Evolutionary conservation across 208 protist genomes (phyloP), one percentile per base, ranked within the genome.

Genomic region (Leishmania amazonensis): DNA sequence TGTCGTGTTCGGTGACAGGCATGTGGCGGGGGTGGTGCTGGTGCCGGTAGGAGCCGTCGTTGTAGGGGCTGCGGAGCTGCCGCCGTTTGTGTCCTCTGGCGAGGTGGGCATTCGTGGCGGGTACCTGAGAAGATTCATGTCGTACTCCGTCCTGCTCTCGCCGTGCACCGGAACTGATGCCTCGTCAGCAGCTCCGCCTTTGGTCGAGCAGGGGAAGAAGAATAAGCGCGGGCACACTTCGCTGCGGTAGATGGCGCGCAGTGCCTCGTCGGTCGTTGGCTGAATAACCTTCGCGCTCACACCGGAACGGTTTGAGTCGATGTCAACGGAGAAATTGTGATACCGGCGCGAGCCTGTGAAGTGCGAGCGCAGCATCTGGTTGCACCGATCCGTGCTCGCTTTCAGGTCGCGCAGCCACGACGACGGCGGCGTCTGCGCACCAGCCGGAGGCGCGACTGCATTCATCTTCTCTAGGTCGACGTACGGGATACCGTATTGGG

Each of bases 251-350:
- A 97, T 87, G 19, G 89, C 86, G 24, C 94, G 94, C 6, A 89
- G 85, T 6, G 91, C 87, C 86, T 95, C 90, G 67, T 95, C 91
- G 24, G 80, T 91, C 62, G 89, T 68, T 7, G 94, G 89, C 67
- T 81, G 75, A 38, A 96, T 83, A 7, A 89, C 86, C 82, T 95
- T 95, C 60, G 78, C 76, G 53, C 84, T 90, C 17, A 80, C 71
- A 38, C 79, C 58, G 47, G 62, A 81, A 38, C 88, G 77, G n/a
- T 85, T 86, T 17, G 84, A 78, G 47, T 90, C 81, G 47, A 83
- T 72, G 81, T 96, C 91, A 21, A 92, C 91, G 67, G 90, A 95
- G 81, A 95, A 97, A 85, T 96, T 97, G 86, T 97, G 94, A 84
- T 96, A 97, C 38, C 92, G 93, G 42, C 94, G 92, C 6, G 87